Base-by-base conservation (phyloP, 805 yeast species). In the Hanseniaspora jakobsenii region DNA sequence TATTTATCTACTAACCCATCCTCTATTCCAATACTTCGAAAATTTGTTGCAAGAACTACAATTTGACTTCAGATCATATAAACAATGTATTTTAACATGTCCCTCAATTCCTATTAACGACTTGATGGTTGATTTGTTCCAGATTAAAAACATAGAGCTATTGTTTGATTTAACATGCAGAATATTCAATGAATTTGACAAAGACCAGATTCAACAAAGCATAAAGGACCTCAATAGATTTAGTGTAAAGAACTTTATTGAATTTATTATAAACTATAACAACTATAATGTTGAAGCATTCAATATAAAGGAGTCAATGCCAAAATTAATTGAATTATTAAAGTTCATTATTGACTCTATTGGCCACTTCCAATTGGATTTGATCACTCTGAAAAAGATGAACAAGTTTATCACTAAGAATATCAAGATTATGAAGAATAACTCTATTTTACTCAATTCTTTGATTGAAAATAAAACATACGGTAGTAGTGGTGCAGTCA, bases 21-120 rank as follows among this genome's bases (percentile, higher is more conserved):
- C 95, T 14, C 63, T 84, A 16, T 86, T 80, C 61, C 63, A 67
- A 16, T 71, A 68, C 48, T 66, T 83, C 8, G 60, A 63, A 4
- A 77, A 76, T 1, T 58, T 87, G 36, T 61, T 89, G 35, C 55
- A 66, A 13, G 65, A 62, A 31, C 64, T 84, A 22, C 67, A 69
- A 36, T 61, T 70, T 9, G 67, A 71, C 48, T 78, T 84, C 29
- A 72, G 81, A 49, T 67, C 86, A 47, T 69, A 80, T 59, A 75
- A 85, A 61, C 94, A 82, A 59, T 89, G 93, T 1, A 72, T 85
- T 39, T 81, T 78, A 12, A 78, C 91, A 1, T 81, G 91, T 49
- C 78, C 82, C 5, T 76, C 77, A 46, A 62, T 86, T 31, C 70
- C 81, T 7, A 67, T 81, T 37, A 59, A 60, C 4, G 94, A 82